These are phyloP conservation scores for Dactylellina cionopaga DNA, from an alignment of 2,329 filamentous ascomycete genomes.

Conservation along the genomic window DNA sequence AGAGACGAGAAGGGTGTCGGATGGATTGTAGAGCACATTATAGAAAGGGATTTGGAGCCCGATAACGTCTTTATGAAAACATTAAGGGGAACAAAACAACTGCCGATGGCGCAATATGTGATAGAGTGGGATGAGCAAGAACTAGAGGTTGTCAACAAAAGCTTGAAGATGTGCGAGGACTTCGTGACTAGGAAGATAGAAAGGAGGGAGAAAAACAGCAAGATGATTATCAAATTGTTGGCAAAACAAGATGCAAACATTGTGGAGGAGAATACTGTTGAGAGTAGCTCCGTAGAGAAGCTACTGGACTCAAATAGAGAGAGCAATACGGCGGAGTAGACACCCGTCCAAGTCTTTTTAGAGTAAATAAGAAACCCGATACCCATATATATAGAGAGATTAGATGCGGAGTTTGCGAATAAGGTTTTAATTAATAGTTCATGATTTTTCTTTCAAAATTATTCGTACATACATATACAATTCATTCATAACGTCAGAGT, in stretches of 20 bases:
- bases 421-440: too few species aligned
- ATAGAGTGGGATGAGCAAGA: constrained; percentile 14
- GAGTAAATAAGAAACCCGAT: too few species aligned
- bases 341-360: too few species aligned
- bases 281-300: too few species aligned
- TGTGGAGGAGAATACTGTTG: neutral
- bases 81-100: constrained; percentile 18
- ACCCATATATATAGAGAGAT: too few species aligned
- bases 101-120: constrained; percentile 16
- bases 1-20: constrained; percentile 52
- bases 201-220: constrained; percentile 10
- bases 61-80: constrained; percentile 41
- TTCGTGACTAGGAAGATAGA: neutral
- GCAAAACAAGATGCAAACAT: neutral
- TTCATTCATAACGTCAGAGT: too few species aligned
- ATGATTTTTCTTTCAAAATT: too few species aligned
- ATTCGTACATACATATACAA: too few species aligned
- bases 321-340: too few species aligned
- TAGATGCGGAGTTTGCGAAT: too few species aligned
- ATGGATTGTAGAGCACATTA: constrained; percentile 51
- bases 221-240: constrained; percentile 26
- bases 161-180: constrained; percentile 15
- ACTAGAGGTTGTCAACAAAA: neutral
- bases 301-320: neutral
- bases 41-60: constrained; percentile 20